These are phyloP conservation scores for Paraglomus brasilianum DNA, from an alignment of 192 early-diverging fungal species.

Conservation along the genomic window DNA sequence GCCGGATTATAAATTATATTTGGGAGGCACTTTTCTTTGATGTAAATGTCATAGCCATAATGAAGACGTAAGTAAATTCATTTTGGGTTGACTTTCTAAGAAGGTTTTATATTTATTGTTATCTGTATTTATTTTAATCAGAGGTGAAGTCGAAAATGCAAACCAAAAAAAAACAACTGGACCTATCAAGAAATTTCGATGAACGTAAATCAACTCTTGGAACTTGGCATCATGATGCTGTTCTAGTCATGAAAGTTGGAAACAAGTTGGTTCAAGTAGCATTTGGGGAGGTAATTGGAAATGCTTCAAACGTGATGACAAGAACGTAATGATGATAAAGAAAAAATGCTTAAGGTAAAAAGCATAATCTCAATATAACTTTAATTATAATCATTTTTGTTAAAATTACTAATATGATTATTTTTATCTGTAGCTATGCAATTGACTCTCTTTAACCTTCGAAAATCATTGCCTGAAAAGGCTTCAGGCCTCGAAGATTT, in stretches of 20 bases:
- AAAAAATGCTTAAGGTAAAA: conserved; percentile 33
- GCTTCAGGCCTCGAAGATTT: conserved; percentile 22
- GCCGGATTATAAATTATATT: conserved; percentile 26
- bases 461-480: conserved; percentile 23
- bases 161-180: conserved; percentile 17
- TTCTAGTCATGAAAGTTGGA: conserved; percentile 27
- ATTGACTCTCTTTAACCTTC: conserved; percentile 23
- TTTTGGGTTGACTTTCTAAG: conserved; percentile 22
- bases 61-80: conserved; percentile 16
- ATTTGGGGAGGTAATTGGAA: conserved; percentile 29
- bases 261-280: conserved; percentile 24
- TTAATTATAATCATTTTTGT: conserved; percentile 29
- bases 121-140: conserved; percentile 26
- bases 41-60: conserved; percentile 1
- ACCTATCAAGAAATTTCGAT: conserved; percentile 12
- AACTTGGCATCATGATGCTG: conserved; percentile 22
- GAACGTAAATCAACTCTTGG: conserved; percentile 10
- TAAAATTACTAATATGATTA: conserved; percentile 27
- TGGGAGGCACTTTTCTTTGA: conserved; percentile 29
- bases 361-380: conserved; percentile 10
- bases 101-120: conserved; percentile 16
- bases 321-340: conserved; percentile 25
- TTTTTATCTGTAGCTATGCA: conserved; percentile 30
- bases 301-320: conserved; percentile 30
- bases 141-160: conserved; percentile 26